Conservation (phyloP, 1,139 yeast species). For the Protomyces inouyei region DNA sequence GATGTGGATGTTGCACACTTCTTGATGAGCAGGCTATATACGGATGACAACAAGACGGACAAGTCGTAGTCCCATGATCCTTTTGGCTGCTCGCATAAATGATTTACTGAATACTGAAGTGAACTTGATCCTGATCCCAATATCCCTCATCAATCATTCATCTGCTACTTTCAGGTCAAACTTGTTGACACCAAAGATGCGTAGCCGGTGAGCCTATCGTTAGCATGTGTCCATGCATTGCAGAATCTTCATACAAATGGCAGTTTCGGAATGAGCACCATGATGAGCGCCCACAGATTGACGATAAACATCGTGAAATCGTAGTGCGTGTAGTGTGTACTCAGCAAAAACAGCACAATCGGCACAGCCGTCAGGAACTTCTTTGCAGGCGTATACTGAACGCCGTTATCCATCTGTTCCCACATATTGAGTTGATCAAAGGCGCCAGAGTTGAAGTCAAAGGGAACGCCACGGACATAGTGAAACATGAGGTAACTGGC, state of each 20-base stretch:
- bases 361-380: conserved; percentile 90
- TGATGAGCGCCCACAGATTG: conserved; percentile 74
- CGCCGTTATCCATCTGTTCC: conserved; percentile 98
- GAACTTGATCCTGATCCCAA: neutral
- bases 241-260: conserved; percentile 45
- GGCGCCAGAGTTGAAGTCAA: conserved; percentile 94
- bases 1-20: conserved; percentile 81
- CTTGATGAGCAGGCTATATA: conserved; percentile 44
- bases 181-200: conserved; percentile 31
- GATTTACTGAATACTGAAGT: neutral
- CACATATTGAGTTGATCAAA: conserved; percentile 95
- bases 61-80: neutral
- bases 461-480: conserved; percentile 92
- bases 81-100: neutral
- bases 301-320: conserved; percentile 71
- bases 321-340: conserved; percentile 87
- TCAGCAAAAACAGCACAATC: conserved; percentile 72
- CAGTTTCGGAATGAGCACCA: conserved; percentile 81
- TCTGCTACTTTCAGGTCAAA: conserved; percentile 28
- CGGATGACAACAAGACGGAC: neutral
- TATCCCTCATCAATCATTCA: neutral
- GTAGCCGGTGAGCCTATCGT: conserved; percentile 29
- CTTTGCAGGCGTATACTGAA: conserved; percentile 93
- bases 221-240: neutral
- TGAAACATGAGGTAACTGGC: conserved; percentile 97